A percentile compares a stretch with the other conserved stretches of the same genome.
phyloP scores from a whole-genome alignment of 257 asterid species.

The Fraxinus pennsylvanica region DNA sequence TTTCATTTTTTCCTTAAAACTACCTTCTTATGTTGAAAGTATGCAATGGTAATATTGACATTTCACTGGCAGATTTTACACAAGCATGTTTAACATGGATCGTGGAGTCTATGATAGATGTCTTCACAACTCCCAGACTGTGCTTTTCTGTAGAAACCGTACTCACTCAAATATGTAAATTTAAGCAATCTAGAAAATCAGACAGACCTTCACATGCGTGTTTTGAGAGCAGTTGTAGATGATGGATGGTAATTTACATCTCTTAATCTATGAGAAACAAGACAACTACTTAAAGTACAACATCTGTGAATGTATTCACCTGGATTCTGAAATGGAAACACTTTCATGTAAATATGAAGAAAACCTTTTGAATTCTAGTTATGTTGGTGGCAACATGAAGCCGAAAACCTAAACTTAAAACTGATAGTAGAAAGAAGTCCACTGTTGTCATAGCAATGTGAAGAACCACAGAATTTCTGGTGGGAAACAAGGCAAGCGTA shows the following conservation, averaged over 20 bases:
- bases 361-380: neutral
- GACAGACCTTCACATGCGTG: neutral
- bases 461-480: neutral
- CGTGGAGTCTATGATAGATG: neutral
- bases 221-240: neutral
- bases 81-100: neutral
- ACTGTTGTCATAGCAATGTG: neutral
- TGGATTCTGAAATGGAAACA: neutral
- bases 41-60: neutral
- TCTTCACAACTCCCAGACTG: neutral
- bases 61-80: neutral
- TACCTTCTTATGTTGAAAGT: neutral
- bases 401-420: neutral
- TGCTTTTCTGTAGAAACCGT: neutral
- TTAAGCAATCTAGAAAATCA: neutral
- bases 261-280: conserved; percentile 5
- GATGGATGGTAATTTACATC: conserved; percentile 5
- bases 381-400: conserved; percentile 3
- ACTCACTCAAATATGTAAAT: neutral
- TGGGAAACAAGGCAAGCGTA: neutral
- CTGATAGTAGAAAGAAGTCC: conserved; percentile 2
- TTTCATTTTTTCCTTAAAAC: neutral
- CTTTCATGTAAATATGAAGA: neutral
- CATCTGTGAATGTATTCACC: neutral
- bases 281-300: neutral